A percentile compares a stretch with the other conserved stretches of the same genome.
Conservation (phyloP, 2,329 filamentous ascomycete species). For the Lachnellula cervina region DNA sequence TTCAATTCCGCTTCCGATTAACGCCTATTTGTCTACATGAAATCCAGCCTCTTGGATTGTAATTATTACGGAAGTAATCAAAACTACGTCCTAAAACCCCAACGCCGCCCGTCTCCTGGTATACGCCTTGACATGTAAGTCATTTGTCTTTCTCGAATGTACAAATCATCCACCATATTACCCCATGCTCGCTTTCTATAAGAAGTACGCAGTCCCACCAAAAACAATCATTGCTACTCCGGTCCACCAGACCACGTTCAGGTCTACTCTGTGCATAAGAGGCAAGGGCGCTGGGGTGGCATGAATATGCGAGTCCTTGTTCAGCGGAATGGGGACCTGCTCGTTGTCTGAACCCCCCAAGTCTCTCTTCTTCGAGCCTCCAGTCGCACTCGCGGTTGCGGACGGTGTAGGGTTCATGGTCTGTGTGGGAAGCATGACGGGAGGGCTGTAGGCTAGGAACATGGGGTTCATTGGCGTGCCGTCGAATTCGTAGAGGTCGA, state of each 20-base stretch:
- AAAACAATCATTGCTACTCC: conserved; percentile 32
- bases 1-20: no score
- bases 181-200: conserved; percentile 14
- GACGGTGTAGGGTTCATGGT: conserved; percentile 54
- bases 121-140: conserved; percentile 16
- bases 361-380: conserved; percentile 34
- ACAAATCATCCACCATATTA: conserved; percentile 10
- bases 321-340: conserved; percentile 29
- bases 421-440: conserved; percentile 64
- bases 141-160: conserved; percentile 13
- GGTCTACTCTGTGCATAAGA: conserved; percentile 23
- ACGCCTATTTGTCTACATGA: no score
- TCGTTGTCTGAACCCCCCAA: conserved; percentile 25
- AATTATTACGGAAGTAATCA: no score
- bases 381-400: conserved; percentile 32
- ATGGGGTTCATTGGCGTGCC: conserved; percentile 63
- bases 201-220: conserved; percentile 31
- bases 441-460: conserved; percentile 58
- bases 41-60: no score
- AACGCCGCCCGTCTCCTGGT: conserved; percentile 2
- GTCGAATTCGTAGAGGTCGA: conserved; percentile 60
- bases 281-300: conserved; percentile 17
- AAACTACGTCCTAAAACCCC: not conserved
- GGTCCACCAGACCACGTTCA: conserved; percentile 30
- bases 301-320: conserved; percentile 23